phyloP scores from a whole-genome alignment of 768 basidiomycete genomes.

The Phaffia tasmanica region DNA sequence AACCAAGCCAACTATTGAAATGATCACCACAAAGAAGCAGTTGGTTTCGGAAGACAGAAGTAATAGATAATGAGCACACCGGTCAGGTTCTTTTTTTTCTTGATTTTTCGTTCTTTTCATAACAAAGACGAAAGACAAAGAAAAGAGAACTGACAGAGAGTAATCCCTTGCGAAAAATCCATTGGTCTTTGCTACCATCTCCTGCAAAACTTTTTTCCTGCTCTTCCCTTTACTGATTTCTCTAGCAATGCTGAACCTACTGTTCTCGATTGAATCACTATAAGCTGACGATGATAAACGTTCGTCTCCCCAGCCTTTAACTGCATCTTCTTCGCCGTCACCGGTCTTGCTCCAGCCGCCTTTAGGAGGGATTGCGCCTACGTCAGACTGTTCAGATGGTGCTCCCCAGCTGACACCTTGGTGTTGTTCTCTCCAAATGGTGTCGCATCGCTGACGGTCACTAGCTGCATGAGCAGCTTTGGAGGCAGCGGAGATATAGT shows the following conservation, averaged over 20 bases:
- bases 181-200: slow-evolving; percentile 39
- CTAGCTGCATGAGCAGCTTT: no score
- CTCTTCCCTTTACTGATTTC: slow-evolving; percentile 27
- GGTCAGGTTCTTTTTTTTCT: background rate
- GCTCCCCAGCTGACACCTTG: background rate
- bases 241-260: slow-evolving; percentile 21
- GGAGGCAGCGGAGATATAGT: no score
- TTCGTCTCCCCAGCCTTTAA: no score
- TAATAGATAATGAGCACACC: background rate
- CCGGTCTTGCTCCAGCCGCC: background rate
- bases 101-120: background rate
- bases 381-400: background rate
- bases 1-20: slow-evolving; percentile 38
- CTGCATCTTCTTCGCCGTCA: background rate
- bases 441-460: no score
- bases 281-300: slow-evolving; percentile 1
- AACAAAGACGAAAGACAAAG: background rate
- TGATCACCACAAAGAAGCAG: background rate
- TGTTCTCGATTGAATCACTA: background rate
- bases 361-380: background rate
- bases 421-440: background rate
- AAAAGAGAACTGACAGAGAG: slow-evolving; percentile 15
- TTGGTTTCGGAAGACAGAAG: background rate
- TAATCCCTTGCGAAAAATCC: slow-evolving; percentile 45
- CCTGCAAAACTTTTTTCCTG: slow-evolving; percentile 36